Evolutionary conservation across 768 basidiomycete genomes (phyloP).

Genomic region (Mycena maculata): DNA sequence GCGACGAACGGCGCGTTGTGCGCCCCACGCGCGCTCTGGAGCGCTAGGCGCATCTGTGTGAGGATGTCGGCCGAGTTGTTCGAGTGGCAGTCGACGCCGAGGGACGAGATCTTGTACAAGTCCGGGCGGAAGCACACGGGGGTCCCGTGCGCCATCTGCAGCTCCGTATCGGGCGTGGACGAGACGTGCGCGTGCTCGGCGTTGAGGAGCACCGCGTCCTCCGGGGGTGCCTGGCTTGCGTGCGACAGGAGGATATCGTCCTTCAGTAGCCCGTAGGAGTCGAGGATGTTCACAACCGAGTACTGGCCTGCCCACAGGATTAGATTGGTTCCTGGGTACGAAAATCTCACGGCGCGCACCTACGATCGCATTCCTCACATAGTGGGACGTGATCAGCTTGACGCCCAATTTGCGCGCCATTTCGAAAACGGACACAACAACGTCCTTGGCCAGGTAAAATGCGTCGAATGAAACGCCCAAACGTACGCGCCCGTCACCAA

Average conservation of each 20-base stretch:
- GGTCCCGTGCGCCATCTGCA: constrained; percentile 24
- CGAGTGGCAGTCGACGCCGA: constrained; percentile 32
- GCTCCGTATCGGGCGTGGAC: constrained; percentile 27
- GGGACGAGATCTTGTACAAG: constrained; percentile 17
- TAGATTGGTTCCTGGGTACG: neutral
- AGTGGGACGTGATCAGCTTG: constrained; percentile 29
- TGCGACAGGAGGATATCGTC: constrained; percentile 30
- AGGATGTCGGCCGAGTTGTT: constrained; percentile 31
- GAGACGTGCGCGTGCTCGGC: constrained; percentile 20
- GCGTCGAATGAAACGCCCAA: constrained; percentile 27
- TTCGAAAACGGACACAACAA: constrained; percentile 12
- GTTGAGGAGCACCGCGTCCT: constrained; percentile 20
- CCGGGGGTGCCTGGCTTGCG: constrained; percentile 5
- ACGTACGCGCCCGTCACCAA: constrained; percentile 31
- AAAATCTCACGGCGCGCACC: constrained; percentile 14
- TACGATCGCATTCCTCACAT: neutral
- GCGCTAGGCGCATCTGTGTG: constrained; percentile 29
- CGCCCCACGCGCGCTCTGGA: constrained; percentile 25
- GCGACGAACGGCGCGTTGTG: constrained; percentile 18
- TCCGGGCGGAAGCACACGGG: constrained; percentile 29
- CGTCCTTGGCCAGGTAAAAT: constrained; percentile 23
- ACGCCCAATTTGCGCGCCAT: constrained; percentile 11
- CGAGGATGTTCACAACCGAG: constrained; percentile 8
- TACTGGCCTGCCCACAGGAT: neutral
- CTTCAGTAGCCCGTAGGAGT: constrained; percentile 27